Percentiles rank a stretch among this genome's conserved stretches.
Conservation (phyloP, 73 alveolate species). For the Blepharisma stoltei region DNA sequence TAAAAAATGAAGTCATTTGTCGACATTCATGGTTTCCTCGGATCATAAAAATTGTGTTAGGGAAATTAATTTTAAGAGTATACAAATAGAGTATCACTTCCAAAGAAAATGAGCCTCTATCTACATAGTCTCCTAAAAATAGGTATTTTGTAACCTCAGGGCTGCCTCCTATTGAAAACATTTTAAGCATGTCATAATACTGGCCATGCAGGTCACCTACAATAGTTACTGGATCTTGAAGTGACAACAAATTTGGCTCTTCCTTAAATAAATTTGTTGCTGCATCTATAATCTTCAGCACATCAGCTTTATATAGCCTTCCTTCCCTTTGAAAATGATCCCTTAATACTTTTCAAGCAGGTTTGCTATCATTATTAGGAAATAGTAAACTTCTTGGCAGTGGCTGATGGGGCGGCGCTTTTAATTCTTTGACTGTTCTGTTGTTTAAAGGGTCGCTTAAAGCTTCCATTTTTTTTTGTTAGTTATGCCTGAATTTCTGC, state of each 20-base stretch:
- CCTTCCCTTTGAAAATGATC: slow-evolving; percentile 64
- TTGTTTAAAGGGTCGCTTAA: slow-evolving; percentile 38
- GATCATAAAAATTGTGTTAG: slow-evolving; percentile 65
- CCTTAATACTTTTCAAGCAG: slow-evolving; percentile 61
- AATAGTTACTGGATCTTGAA: slow-evolving; percentile 64
- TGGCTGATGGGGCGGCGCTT: slow-evolving; percentile 53
- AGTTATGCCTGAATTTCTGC: no score
- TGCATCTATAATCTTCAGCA: slow-evolving; percentile 31
- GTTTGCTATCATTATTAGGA: slow-evolving; percentile 2
- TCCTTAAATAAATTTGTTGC: slow-evolving; percentile 32
- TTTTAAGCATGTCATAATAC: slow-evolving; percentile 62
- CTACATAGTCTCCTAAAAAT: slow-evolving; percentile 86
- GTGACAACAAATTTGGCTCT: slow-evolving; percentile 62
- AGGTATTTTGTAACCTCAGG: slow-evolving; percentile 47
- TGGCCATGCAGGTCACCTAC: slow-evolving; percentile 87
- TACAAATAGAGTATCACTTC: slow-evolving; percentile 62
- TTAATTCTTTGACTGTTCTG: slow-evolving; percentile 36
- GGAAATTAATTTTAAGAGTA: slow-evolving; percentile 66
- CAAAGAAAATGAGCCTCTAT: slow-evolving; percentile 69
- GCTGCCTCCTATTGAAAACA: slow-evolving; percentile 67
- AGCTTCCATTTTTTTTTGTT: slow-evolving; percentile 29
- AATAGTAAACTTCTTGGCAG: background rate
- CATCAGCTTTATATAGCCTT: slow-evolving; percentile 42
- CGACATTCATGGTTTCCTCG: slow-evolving; percentile 90
- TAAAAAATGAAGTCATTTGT: slow-evolving; percentile 77